Conservation (phyloP, 352 stramenopile genomes). For the Phytophthora cactorum region DNA sequence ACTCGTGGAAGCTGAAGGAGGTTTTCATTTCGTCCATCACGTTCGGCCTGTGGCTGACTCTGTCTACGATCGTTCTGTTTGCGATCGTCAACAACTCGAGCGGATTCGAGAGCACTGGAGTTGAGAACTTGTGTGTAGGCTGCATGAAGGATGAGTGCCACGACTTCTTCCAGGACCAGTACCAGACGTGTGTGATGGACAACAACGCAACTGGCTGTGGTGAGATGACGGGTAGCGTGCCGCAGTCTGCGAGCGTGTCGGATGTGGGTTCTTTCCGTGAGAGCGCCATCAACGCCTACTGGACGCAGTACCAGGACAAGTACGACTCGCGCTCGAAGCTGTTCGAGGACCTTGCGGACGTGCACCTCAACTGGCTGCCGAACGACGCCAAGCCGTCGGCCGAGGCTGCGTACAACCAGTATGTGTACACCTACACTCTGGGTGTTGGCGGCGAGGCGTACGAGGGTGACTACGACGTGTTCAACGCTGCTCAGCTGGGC, state of each 20-base stretch:
- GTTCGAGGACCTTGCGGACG: constrained; percentile 62
- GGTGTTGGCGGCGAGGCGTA: constrained; percentile 36
- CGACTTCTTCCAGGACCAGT: constrained; percentile 60
- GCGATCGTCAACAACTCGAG: constrained; percentile 62
- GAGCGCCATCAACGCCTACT: constrained; percentile 50
- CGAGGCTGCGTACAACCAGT: constrained; percentile 61
- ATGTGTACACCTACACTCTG: constrained; percentile 63
- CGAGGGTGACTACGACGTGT: constrained; percentile 47
- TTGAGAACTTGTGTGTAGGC: constrained; percentile 68
- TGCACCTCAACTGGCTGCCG: constrained; percentile 59
- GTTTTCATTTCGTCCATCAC: constrained; percentile 74
- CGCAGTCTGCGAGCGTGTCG: constrained; percentile 37
- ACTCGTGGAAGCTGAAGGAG: constrained; percentile 78
- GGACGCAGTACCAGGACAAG: constrained; percentile 46
- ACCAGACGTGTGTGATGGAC: constrained; percentile 54
- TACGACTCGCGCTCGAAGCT: constrained; percentile 56
- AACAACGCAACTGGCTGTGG: constrained; percentile 61
- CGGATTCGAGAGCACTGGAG: constrained; percentile 55
- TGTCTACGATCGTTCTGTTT: constrained; percentile 75
- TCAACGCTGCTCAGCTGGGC: constrained; percentile 49
- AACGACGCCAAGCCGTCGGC: constrained; percentile 48
- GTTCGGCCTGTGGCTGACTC: constrained; percentile 70
- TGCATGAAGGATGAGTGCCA: constrained; percentile 69
- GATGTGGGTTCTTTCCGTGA: constrained; percentile 54
- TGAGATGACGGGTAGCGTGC: constrained; percentile 65